These are phyloP conservation scores for Diplodia corticola DNA, from an alignment of 2,329 filamentous ascomycete species.

Conservation along the genomic window DNA sequence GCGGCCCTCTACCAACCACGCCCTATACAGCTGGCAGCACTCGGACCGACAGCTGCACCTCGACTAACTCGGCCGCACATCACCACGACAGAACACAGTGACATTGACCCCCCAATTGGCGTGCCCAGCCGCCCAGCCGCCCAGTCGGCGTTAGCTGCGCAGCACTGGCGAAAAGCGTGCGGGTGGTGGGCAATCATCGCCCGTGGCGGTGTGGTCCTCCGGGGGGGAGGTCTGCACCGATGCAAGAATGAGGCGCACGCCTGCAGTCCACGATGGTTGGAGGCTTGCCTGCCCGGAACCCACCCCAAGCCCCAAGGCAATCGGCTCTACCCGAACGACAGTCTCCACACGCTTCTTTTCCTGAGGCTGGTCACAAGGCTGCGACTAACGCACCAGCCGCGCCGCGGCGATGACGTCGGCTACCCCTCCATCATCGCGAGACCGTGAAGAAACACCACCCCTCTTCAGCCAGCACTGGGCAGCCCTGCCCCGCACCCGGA, in stretches of 20 bases:
- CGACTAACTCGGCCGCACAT: conserved; percentile 16
- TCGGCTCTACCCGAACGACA: conserved; percentile 22
- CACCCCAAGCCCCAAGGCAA: conserved; percentile 12
- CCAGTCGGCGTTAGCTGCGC: conserved; percentile 4
- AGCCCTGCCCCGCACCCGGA: conserved; percentile 14
- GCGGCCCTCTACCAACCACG: background rate
- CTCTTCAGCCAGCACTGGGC: conserved; percentile 9
- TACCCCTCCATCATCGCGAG: conserved; percentile 17
- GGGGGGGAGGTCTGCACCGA: background rate
- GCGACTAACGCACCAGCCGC: conserved; percentile 1
- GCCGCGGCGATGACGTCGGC: conserved; percentile 17
- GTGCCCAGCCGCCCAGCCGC: conserved; percentile 4
- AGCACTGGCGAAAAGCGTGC: conserved; percentile 9
- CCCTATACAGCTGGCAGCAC: conserved; percentile 14
- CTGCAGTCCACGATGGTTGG: background rate
- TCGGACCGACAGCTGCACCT: conserved; percentile 18
- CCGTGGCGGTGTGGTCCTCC: conserved; percentile 19
- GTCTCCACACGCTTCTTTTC: conserved; percentile 17
- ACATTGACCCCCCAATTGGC: background rate
- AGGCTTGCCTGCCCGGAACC: background rate
- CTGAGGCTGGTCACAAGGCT: conserved; percentile 20
- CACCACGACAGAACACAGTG: conserved; percentile 15
- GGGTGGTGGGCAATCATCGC: background rate
- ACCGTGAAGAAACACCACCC: conserved; percentile 5
- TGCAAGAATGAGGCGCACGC: conserved; percentile 19